Evolutionary conservation across 495 filamentous ascomycete genomes (phyloP), one percentile per base, ranked within the genome.

Genomic region (Pseudevernia furfuracea): DNA sequence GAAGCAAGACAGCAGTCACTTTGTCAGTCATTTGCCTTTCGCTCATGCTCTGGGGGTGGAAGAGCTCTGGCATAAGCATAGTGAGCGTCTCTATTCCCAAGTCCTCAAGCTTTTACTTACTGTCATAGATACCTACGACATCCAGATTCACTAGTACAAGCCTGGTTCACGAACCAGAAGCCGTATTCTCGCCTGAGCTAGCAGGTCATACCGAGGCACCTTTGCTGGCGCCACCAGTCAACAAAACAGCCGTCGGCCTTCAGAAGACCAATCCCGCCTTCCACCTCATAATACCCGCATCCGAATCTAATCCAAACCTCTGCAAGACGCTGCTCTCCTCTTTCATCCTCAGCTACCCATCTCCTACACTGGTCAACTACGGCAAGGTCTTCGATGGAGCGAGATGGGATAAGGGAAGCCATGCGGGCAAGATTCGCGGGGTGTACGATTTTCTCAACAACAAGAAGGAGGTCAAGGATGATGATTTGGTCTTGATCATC

Each of bases 301-400:
- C 74, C 48, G 74, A 73, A 32, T 76, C 77, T n/a, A 80, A 78
- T 52, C 70, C 76, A 37, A 73, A 80, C 23, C 75, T 87, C 25
- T 88, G 86, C 72, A 83, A 84, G 60, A 82, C 83, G 2, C 53
- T 87, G 32, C 74, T 86, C 6, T 86, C 84, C 1, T 79, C 83
- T 6, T 83, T 84, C 73, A 76, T 86, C 5, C 74, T 88, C 46
- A 79, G 82, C 66, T 88, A 86, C 60, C 85, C 85, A 7, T 77
- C 84, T 14, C 81, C 84, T 28, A 85, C 78, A 1, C 65, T 87
- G 52, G 72, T 87, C 56, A 79, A 79, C 61, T 83, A 74, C n/a
- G 70, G 70, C 41, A 68, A 74, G 69, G 49, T 69, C 64, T 59
- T 74, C 63, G 59, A 75, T 60, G 61, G 73, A 68, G 52, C 63